Conservation (phyloP, 164 flowering plant genomes). For the Sextonia rubra region DNA sequence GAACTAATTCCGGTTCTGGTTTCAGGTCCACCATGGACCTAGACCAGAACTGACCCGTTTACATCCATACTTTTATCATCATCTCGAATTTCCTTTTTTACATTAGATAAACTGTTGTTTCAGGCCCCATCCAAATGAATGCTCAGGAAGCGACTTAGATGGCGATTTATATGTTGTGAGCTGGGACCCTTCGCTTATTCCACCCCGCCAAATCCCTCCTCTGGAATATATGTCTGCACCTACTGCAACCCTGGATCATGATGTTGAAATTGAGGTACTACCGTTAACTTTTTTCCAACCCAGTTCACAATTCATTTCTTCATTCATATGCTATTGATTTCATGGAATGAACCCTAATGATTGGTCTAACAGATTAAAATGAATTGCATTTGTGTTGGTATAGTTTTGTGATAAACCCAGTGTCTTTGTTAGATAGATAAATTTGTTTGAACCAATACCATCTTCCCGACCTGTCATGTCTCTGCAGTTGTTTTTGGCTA, state of each 20-base stretch:
- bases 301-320: background rate
- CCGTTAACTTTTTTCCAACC: background rate
- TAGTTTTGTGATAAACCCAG: too few species aligned
- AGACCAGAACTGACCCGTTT: too few species aligned
- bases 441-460: too few species aligned
- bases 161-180: slow-evolving; percentile 82
- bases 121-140: slow-evolving; percentile 95
- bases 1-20: too few species aligned
- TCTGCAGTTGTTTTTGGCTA: too few species aligned
- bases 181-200: slow-evolving; percentile 76
- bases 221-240: slow-evolving; percentile 75
- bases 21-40: too few species aligned
- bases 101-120: background rate
- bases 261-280: slow-evolving; percentile 43
- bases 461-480: too few species aligned
- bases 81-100: background rate
- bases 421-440: too few species aligned
- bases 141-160: slow-evolving; percentile 94
- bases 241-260: slow-evolving; percentile 43
- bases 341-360: too few species aligned
- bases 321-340: background rate
- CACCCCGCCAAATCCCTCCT: slow-evolving; percentile 47
- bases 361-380: too few species aligned
- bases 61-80: background rate
- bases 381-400: too few species aligned